A percentile compares a stretch with the other conserved stretches of the same genome.
These are phyloP conservation scores for Geopyxis carbonaria DNA, from an alignment of 495 filamentous ascomycete species.

Conservation along the genomic window DNA sequence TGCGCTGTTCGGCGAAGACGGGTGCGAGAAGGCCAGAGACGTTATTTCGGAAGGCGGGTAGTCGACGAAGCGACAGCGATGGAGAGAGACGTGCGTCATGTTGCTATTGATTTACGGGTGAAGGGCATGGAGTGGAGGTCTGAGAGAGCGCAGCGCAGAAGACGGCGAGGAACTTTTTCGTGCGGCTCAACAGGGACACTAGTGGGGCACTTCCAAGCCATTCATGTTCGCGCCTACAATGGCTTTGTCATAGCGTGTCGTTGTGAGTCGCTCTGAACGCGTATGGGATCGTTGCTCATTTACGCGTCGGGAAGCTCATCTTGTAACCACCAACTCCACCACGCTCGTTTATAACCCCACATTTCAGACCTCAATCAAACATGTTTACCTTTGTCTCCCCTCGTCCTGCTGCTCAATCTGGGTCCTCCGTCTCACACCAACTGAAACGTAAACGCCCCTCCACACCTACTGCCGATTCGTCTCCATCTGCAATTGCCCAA, in stretches of 20 bases:
- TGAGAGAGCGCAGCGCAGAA: too few species aligned
- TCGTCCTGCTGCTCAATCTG: neutral
- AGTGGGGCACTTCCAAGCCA: too few species aligned
- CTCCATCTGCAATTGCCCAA: neutral
- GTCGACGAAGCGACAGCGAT: slow-evolving; percentile 92
- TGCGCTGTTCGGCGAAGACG: slow-evolving; percentile 37
- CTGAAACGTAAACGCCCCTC: slow-evolving; percentile 3
- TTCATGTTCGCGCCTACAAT: too few species aligned
- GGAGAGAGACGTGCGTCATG: slow-evolving; percentile 56
- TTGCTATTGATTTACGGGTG: neutral
- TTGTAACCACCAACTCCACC: neutral
- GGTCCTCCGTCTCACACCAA: too few species aligned
- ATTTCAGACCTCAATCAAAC: neutral
- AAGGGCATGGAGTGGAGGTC: slow-evolving; percentile 1
- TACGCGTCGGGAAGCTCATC: neutral
- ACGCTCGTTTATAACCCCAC: neutral
- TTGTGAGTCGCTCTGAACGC: neutral
- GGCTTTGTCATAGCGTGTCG: too few species aligned
- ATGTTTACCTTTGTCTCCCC: neutral
- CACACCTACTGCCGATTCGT: neutral
- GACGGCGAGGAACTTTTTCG: too few species aligned
- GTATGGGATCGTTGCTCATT: neutral
- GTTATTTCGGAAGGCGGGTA: slow-evolving; percentile 88
- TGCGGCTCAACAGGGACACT: too few species aligned
- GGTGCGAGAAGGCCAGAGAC: slow-evolving; percentile 80